Percentiles rank a stretch among this genome's conserved stretches.
phyloP scores from a whole-genome alignment of 805 yeast genomes.

The Spathaspora gorwiae region DNA sequence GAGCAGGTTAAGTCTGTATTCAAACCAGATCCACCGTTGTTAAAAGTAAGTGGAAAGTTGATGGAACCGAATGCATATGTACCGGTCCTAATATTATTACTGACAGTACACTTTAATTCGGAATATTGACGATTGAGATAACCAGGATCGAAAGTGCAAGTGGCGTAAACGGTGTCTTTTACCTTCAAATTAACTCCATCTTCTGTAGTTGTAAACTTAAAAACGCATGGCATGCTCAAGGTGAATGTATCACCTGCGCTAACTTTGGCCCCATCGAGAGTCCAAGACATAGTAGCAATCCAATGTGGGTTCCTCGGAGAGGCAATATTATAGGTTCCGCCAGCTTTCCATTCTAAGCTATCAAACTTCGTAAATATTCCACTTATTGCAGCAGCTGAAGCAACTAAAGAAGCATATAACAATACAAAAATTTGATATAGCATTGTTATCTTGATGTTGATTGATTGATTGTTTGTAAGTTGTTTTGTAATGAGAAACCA shows the following conservation, averaged over 20 bases:
- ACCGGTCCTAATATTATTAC: conserved; percentile 7
- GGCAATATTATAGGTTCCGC: neutral
- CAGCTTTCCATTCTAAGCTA: conserved; percentile 1
- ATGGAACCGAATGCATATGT: conserved; percentile 14
- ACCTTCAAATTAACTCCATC: conserved; percentile 10
- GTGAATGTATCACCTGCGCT: conserved; percentile 23
- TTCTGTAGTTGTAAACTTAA: conserved; percentile 13
- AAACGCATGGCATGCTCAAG: conserved; percentile 23
- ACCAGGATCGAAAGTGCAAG: conserved; percentile 16
- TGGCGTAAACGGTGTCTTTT: conserved; percentile 14
- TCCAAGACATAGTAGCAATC: conserved; percentile 19
- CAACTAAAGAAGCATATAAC: no score
- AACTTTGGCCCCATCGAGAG: conserved; percentile 10
- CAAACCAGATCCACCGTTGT: conserved; percentile 13
- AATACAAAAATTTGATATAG: no score
- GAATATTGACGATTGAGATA: conserved; percentile 12
- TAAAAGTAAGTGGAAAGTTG: conserved; percentile 19
- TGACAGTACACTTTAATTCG: conserved; percentile 14
- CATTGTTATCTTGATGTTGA: no score
- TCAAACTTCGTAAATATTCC: conserved; percentile 7
- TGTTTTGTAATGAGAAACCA: no score
- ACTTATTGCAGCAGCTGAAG: neutral
- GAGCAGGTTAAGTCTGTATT: conserved; percentile 16
- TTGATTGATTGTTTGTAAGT: no score
- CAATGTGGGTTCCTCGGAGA: conserved; percentile 8